Conservation (phyloP, 129 eudicot species). For the Arctium minus region DNA sequence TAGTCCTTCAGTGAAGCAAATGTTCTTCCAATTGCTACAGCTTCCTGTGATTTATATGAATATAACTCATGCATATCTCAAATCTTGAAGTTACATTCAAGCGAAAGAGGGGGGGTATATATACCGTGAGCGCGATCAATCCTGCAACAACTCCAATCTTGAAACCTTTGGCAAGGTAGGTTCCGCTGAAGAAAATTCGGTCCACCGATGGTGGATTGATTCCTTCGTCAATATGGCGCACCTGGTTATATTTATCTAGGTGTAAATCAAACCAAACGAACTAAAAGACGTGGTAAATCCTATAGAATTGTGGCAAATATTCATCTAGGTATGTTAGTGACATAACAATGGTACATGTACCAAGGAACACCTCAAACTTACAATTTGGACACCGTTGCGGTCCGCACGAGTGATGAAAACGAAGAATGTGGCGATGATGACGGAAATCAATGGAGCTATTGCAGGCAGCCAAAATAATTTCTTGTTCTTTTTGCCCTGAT, state of each 20-base stretch:
- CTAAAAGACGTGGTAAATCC: background rate
- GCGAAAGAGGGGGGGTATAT: background rate
- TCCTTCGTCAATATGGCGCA: slow-evolving; percentile 44
- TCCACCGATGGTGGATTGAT: slow-evolving; percentile 50
- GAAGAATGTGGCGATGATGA: slow-evolving; percentile 57
- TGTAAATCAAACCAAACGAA: background rate
- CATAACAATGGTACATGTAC: background rate
- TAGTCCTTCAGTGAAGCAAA: slow-evolving; percentile 80
- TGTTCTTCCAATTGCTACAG: slow-evolving; percentile 85
- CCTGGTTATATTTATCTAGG: slow-evolving; percentile 30
- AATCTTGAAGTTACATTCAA: background rate
- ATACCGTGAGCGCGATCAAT: slow-evolving; percentile 47
- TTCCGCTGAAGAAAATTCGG: slow-evolving; percentile 46
- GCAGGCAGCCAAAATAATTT: slow-evolving; percentile 75
- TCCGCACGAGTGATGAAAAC: slow-evolving; percentile 70
- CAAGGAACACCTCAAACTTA: slow-evolving; percentile 23
- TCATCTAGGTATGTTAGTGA: background rate
- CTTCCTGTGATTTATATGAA: slow-evolving; percentile 49
- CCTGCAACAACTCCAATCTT: slow-evolving; percentile 74
- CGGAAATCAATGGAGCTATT: slow-evolving; percentile 72
- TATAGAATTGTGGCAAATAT: background rate
- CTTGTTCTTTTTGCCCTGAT: slow-evolving; percentile 60
- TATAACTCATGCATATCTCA: background rate
- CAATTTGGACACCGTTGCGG: slow-evolving; percentile 55
- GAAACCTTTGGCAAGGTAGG: slow-evolving; percentile 48